phyloP scores from a whole-genome alignment of 441 rosid genomes.

The Euphorbia schlechtendalii region DNA sequence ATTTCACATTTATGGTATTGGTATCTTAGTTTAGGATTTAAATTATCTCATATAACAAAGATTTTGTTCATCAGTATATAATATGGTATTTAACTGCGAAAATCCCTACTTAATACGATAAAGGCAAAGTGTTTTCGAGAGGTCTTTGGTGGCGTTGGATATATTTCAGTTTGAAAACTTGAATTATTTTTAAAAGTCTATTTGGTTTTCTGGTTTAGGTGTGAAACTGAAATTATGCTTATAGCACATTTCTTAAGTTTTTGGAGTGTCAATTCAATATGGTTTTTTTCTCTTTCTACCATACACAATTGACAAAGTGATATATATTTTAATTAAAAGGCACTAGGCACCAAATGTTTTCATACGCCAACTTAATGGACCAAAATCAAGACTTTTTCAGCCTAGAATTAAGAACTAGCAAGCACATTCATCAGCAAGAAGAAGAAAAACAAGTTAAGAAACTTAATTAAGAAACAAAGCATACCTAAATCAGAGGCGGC shows the following conservation, averaged over 20 bases:
- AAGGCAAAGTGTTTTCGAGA: background rate
- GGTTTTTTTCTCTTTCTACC: no score
- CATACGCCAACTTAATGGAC: background rate
- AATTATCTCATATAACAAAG: background rate
- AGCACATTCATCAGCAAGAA: no score
- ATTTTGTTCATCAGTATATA: no score
- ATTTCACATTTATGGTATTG: background rate
- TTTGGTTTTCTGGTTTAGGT: no score
- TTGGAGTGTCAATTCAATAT: no score
- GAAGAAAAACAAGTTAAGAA: background rate
- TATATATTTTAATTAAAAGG: no score
- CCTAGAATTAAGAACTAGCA: background rate
- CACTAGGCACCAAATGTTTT: no score
- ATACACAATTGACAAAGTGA: no score
- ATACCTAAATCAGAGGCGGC: conserved; percentile 50
- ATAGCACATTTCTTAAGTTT: background rate
- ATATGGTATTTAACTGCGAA: no score
- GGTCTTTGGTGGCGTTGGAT: background rate
- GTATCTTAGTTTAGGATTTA: background rate
- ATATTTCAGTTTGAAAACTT: background rate
- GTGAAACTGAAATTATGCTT: conserved; percentile 2
- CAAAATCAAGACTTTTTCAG: background rate
- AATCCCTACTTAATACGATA: background rate
- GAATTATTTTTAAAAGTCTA: no score
- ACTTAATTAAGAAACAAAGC: background rate